Conservation (phyloP, 2,329 filamentous ascomycete genomes). For the Thielaviopsis punctulata region DNA sequence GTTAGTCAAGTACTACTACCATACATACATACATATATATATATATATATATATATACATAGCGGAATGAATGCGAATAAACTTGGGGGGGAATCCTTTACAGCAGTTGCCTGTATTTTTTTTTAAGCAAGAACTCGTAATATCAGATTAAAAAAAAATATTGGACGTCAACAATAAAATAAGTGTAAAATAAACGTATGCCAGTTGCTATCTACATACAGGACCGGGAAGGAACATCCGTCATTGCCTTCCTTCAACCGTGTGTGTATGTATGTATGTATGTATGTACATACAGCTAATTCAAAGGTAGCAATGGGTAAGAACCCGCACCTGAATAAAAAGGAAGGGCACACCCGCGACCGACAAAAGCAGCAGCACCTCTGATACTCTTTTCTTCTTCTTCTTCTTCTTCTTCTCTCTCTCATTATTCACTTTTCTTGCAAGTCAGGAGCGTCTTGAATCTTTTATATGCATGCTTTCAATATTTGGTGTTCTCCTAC, state of each 20-base stretch:
- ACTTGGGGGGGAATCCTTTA: too few relatives aligned
- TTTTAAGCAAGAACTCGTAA: too few relatives aligned
- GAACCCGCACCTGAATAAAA: neutral
- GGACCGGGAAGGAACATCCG: constrained; percentile 4
- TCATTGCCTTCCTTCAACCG: neutral
- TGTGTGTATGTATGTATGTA: neutral
- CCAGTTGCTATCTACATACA: neutral
- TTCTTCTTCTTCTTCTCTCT: neutral
- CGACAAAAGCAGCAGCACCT: neutral
- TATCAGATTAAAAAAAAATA: too few relatives aligned
- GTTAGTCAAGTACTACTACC: too few relatives aligned
- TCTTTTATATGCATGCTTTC: neutral
- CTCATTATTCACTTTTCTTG: neutral
- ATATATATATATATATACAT: too few relatives aligned
- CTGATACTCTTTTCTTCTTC: too few relatives aligned
- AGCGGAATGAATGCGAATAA: too few relatives aligned
- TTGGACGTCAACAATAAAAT: neutral
- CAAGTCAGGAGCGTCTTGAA: neutral
- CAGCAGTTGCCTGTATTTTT: neutral
- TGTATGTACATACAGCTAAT: too few relatives aligned
- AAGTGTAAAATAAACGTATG: neutral
- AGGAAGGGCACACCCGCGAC: neutral
- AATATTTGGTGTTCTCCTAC: neutral
- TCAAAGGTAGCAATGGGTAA: neutral
- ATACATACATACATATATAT: too few relatives aligned